These are phyloP conservation scores for Fusarium sp. DNA, from an alignment of 2,329 filamentous ascomycete genomes.

Conservation along the genomic window DNA sequence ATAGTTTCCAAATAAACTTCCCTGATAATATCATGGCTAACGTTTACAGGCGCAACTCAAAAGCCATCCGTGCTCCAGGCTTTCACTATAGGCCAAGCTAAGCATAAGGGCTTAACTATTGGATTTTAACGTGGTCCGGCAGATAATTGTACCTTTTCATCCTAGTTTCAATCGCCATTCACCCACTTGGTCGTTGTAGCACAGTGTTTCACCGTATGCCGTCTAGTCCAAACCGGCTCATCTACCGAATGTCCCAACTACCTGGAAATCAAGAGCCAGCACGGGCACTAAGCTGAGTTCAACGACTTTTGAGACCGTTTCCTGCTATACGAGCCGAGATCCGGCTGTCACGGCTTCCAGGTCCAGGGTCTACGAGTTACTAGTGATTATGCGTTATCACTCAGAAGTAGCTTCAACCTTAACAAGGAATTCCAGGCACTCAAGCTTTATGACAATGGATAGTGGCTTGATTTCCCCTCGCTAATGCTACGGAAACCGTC, in stretches of 20 bases:
- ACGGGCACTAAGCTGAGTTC: not conserved
- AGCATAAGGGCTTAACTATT: not conserved
- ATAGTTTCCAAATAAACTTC: not conserved
- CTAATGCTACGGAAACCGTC: constrained; percentile 3
- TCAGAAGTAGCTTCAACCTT: not conserved
- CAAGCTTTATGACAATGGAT: not conserved
- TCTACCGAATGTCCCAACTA: not conserved
- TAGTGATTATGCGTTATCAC: not conserved
- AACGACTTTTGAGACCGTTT: not conserved
- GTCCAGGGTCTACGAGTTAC: not conserved
- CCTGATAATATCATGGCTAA: not conserved
- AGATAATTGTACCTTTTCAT: not conserved
- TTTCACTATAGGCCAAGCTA: not conserved
- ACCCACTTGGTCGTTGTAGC: not conserved
- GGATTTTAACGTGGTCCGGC: not conserved
- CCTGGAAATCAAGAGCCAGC: not conserved
- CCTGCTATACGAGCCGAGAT: not conserved
- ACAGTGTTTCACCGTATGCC: not conserved
- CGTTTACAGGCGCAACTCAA: not conserved
- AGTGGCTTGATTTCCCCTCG: not conserved
- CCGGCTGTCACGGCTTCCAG: not conserved
- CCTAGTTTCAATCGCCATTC: not conserved
- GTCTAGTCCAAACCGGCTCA: not conserved
- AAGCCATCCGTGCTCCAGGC: not conserved
- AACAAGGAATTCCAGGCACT: not conserved